Conservation (phyloP, 352 stramenopile species). For the Phytophthora fragariaefolia region DNA sequence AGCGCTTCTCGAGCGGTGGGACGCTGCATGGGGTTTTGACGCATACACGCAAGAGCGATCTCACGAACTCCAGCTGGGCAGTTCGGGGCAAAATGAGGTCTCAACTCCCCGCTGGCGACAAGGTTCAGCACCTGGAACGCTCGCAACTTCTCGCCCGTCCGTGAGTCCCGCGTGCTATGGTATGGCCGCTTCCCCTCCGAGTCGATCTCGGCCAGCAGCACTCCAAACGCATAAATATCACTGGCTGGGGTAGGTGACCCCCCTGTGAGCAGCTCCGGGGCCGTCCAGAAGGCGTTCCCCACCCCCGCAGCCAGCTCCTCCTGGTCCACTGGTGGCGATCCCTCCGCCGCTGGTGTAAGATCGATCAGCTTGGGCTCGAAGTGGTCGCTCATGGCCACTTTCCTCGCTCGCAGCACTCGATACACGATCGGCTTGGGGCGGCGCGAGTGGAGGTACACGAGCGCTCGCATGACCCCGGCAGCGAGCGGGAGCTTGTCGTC, state of each 20-base stretch:
- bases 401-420: conserved; percentile 30
- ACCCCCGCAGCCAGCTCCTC: conserved; percentile 32
- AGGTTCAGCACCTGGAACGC: conserved; percentile 43
- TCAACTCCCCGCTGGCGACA: conserved; percentile 38
- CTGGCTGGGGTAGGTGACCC: conserved; percentile 57
- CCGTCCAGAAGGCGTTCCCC: conserved; percentile 41
- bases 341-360: conserved; percentile 30
- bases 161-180: conserved; percentile 18
- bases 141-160: conserved; percentile 27
- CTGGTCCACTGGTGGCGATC: conserved; percentile 23
- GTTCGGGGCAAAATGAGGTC: conserved; percentile 39
- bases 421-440: conserved; percentile 27
- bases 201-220: conserved; percentile 58
- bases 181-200: conserved; percentile 38
- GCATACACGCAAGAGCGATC: conserved; percentile 41
- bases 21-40: conserved; percentile 38
- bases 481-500: conserved; percentile 37
- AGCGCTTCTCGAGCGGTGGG: conserved; percentile 31
- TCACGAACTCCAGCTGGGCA: conserved; percentile 35
- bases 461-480: conserved; percentile 22
- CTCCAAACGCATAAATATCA: conserved; percentile 74
- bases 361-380: conserved; percentile 36
- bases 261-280: conserved; percentile 59
- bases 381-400: conserved; percentile 32
- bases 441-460: conserved; percentile 36